Base-by-base conservation (phyloP, 78 protist genomes). In the Dictyostelium intermedium region DNA sequence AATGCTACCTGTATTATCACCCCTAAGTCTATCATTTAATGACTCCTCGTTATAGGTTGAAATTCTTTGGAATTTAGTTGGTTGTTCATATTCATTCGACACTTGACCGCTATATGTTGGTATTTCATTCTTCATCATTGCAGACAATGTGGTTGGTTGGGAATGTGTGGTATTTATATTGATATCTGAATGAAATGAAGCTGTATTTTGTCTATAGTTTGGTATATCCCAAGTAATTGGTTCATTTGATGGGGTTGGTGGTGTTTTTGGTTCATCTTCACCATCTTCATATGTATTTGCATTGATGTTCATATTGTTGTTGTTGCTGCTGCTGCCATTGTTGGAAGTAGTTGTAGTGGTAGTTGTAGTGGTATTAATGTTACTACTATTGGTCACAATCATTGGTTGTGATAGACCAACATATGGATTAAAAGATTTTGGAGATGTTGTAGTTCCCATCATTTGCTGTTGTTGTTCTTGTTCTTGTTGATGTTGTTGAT, bases 231-330 rank as follows among this genome's bases (percentile, higher is more conserved):
- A 82, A 35, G 53, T 41, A 66, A 45, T 56, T 39, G 27, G 13
- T 13, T 20, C 30, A 5, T 43, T 27, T 5, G 94, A 76, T 32
- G 94, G 94, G 39, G 94, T 89, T 45, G 94, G 94, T 78, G 94
- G 94, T 70, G 94, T 89, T 23, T 78, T 23, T 45, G 50, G 41
- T 45, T 89, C 94, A 39, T 41, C 30, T 45, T 80, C 93, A 27
- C 50, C 93, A 76, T 79, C 80, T 63, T 78, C 93, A 60, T 79
- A 27, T 63, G 86, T 82, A 23, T 47, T 50, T 56, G 86, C 70
- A 82, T 77, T 77, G 3, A 35, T 56, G 14, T 50, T 80, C 9
- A 13, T 43, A 53, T 9, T 32, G 16, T 53, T 30, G 13, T 47
- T 50, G 23, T 50, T 50, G 16, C 16, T 50, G 5, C 10, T 41